These are phyloP conservation scores for Leccinum solheimii DNA, from an alignment of 1,284 basidiomycete genomes.

Conservation along the genomic window DNA sequence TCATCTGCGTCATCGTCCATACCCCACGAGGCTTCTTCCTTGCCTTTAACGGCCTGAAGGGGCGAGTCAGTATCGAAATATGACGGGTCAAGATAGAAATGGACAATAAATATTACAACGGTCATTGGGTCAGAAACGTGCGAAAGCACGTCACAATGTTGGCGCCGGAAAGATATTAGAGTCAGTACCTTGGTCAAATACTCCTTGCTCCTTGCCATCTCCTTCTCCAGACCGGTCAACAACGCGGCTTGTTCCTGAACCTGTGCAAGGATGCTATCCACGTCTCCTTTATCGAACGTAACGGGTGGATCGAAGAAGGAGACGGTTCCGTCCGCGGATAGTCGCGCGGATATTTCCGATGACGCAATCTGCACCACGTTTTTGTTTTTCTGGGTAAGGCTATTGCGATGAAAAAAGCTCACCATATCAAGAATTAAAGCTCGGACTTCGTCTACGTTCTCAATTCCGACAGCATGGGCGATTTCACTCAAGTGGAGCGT, in stretches of 20 bases:
- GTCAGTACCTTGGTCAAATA: conserved; percentile 60
- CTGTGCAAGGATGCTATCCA: conserved; percentile 62
- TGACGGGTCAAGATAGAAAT: neutral
- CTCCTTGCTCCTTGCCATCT: conserved; percentile 62
- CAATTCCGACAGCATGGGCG: conserved; percentile 57
- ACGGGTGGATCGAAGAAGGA: conserved; percentile 66
- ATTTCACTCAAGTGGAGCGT: conserved; percentile 73
- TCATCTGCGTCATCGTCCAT: conserved; percentile 34
- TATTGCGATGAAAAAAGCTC: neutral
- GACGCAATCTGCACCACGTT: conserved; percentile 58
- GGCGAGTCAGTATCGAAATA: conserved; percentile 4
- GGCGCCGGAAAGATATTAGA: neutral
- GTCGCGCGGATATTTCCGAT: conserved; percentile 63
- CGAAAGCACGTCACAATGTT: neutral
- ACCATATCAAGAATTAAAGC: conserved; percentile 72
- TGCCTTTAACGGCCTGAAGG: conserved; percentile 32
- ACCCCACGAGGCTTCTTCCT: conserved; percentile 33
- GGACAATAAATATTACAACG: neutral
- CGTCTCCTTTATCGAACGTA: conserved; percentile 62
- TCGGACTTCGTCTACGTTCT: conserved; percentile 55
- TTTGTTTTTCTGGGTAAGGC: conserved; percentile 1
- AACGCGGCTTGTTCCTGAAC: conserved; percentile 57
- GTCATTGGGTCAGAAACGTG: neutral
- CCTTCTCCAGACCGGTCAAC: conserved; percentile 54
- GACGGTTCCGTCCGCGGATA: conserved; percentile 66